Base-by-base conservation (phyloP, 2,329 filamentous ascomycete genomes). In the Trichoderma citrinoviride region DNA sequence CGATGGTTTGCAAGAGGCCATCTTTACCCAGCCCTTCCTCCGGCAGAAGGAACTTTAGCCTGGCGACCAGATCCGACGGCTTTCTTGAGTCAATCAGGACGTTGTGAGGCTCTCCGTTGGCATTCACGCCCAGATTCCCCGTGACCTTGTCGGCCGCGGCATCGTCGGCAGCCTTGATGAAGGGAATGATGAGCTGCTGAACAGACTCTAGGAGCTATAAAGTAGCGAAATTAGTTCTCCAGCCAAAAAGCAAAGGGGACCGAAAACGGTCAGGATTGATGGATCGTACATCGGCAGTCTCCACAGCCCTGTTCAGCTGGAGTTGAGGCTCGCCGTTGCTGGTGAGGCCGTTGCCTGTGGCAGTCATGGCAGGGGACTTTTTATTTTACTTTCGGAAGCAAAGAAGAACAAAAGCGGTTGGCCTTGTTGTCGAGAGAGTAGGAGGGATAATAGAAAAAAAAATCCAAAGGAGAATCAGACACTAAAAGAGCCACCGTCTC, bases 1-100 rank as follows among this genome's bases (percentile, higher is more conserved):
- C 80, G 52, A 96, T 83, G 3, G 86, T 86, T 40, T 87, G 82
- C 29, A 97, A 79, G 37, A 97, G 79, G 0, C 93, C 94, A 49
- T 90, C 85, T 70, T 90, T 90, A 1, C 88, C 90, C 67, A 79
- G 80, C 7, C 85, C 88, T 44, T 82, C 75, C 3, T 76, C 78
- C 0, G 90, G 87, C 6, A 92, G 79, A 7, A 84, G 77, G 46
- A 91, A 79, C 12, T 83, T 78, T 67, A 90, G 78, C 56, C 85
- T 80, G 50, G 84, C 80, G 1, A 79, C 75, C 15, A 89, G 76
- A 19, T 85, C 81, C 43, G 84, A 81, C 0, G 90, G 90, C 61
- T 80, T 82, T 68, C 85, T 81, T 14, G 83, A 78, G 67, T 91
- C 82, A 2, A 92, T 85, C 6, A 93, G 78, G n/a, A 85, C 82